Base-by-base conservation (phyloP, 768 basidiomycete species). In the Pisolithus microcarpus region DNA sequence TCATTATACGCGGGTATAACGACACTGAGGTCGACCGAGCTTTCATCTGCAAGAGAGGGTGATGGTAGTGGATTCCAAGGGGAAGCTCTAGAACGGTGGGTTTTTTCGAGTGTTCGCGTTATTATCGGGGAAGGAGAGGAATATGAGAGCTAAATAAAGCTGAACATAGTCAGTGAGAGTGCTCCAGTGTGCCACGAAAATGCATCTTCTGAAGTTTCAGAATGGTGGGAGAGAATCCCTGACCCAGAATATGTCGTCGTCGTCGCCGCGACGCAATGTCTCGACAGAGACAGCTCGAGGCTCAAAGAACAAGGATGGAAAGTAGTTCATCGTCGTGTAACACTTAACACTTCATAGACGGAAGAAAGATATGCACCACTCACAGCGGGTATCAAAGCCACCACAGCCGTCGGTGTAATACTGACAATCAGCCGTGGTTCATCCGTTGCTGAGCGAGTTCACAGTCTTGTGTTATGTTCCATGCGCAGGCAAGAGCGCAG, bases 1-100 rank as follows among this genome's bases (percentile, higher is more conserved):
- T 96, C 94, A 61, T 96, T 96, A 76, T 83, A 97, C 0, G 94
- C 93, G 10, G 94, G 94, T 9, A 96, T 80, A 58, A 96, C 76
- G 58, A 96, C 76, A 26, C 82, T 83, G 37, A 97, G 73, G 61
- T 85, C 85, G 46, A 91, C 74, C 0, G 77, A 72, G 40, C 79
- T 72, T 0, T 75, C 65, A 48, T 84, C 78, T n/a, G 73, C 59
- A 28, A 87, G 71, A 7, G 71, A 72, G 15, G 82, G 71, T 4
- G 90, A 70, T 1, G 79, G 79, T n/a, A 66, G 70, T 1, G 78
- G 74, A n/a, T 71, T 76, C 19, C 71, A 69, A n/a, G 80, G 76
- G 28, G 77, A 78, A n/a, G 66, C 64, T 40, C 75, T 63, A 5
- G 81, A 80, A 52, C 79, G 78, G 67, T 84, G 94, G 44, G 72